Conservation (phyloP, 768 basidiomycete species). For the Rhizopogon rudus region DNA sequence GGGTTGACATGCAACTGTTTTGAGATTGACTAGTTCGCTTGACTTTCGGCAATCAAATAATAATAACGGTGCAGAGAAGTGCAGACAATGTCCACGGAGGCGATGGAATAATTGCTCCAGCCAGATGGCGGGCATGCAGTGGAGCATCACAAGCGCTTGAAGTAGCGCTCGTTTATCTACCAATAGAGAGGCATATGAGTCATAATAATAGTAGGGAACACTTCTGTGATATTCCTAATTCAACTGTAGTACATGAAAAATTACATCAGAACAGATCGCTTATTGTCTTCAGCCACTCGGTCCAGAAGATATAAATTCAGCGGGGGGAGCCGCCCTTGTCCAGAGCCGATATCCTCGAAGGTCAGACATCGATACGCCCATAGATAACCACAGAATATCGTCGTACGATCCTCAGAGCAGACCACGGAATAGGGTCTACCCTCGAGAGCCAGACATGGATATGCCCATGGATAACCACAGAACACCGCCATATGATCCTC, state of each 20-base stretch:
- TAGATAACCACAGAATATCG: neutral
- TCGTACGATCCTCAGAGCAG: neutral
- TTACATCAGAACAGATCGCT: too few relatives aligned
- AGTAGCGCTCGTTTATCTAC: neutral
- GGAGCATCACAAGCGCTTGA: neutral
- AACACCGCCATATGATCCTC: neutral
- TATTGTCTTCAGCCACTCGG: too few relatives aligned
- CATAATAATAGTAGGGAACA: neutral
- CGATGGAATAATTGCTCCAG: too few relatives aligned
- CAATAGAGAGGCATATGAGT: neutral
- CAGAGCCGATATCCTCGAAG: neutral
- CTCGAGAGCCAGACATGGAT: neutral
- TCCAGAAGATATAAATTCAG: neutral
- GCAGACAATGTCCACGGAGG: too few relatives aligned
- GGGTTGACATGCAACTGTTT: too few relatives aligned
- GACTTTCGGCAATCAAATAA: too few relatives aligned
- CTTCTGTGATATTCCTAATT: neutral
- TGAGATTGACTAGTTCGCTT: too few relatives aligned
- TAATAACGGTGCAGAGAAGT: too few relatives aligned
- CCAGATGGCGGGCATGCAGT: too few relatives aligned
- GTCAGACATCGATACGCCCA: neutral
- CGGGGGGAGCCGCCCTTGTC: neutral
- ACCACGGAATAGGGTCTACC: neutral
- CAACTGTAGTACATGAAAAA: neutral
- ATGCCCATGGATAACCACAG: neutral